Evolutionary conservation across 768 basidiomycete species (phyloP).

Genomic region (Lactarius evosmus): DNA sequence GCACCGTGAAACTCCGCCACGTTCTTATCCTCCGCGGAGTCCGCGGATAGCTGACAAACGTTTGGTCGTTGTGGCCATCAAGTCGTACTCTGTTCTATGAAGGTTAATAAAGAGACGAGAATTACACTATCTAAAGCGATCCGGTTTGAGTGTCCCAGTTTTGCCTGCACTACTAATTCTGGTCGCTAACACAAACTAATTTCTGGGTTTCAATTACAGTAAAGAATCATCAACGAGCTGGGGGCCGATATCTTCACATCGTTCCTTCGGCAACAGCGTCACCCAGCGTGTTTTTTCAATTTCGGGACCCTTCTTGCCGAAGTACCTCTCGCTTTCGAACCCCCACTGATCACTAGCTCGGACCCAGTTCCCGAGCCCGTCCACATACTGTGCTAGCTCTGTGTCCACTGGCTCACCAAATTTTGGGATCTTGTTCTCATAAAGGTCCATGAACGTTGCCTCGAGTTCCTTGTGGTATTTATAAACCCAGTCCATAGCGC

Average conservation of each 20-base stretch:
- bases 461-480: constrained; percentile 34
- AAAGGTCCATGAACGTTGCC: constrained; percentile 34
- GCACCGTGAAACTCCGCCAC: too few relatives aligned
- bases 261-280: constrained; percentile 25
- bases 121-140: background rate
- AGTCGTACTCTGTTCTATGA: too few relatives aligned
- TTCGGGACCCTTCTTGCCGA: constrained; percentile 25
- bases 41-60: too few relatives aligned
- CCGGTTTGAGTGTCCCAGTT: too few relatives aligned
- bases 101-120: background rate
- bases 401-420: constrained; percentile 40
- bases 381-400: constrained; percentile 38
- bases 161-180: background rate
- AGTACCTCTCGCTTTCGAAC: constrained; percentile 37
- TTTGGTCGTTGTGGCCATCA: too few relatives aligned
- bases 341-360: constrained; percentile 43
- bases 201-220: constrained; percentile 8
- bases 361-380: constrained; percentile 47
- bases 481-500: constrained; percentile 38
- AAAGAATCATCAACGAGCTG: constrained; percentile 25
- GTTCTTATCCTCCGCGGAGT: too few relatives aligned
- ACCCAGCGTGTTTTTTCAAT: constrained; percentile 27
- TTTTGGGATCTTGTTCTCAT: constrained; percentile 36
- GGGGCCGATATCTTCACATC: constrained; percentile 22
- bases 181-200: background rate